Evolutionary conservation across 345 rosid genomes (phyloP).

Genomic region (Pseudoturritis turrita): DNA sequence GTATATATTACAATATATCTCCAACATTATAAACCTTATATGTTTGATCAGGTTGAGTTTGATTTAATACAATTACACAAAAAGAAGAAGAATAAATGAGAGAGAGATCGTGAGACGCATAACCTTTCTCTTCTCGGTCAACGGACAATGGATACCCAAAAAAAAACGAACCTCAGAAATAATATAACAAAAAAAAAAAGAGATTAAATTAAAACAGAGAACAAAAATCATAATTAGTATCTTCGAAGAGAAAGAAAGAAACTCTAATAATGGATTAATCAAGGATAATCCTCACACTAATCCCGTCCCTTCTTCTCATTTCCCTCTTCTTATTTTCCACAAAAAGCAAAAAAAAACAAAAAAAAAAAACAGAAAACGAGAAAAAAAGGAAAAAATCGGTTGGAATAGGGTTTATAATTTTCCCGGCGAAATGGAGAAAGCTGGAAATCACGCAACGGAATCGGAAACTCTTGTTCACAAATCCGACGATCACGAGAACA

Average conservation of each 20-base stretch:
- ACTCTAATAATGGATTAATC: conserved; percentile 30
- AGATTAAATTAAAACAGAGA: background rate
- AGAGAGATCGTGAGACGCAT: conserved; percentile 35
- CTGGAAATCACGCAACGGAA: conserved; percentile 23
- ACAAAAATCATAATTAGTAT: conserved; percentile 25
- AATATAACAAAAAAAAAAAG: background rate
- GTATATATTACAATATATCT: background rate
- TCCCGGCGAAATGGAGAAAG: conserved; percentile 38
- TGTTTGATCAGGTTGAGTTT: background rate
- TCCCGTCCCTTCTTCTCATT: conserved; percentile 12
- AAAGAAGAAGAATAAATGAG: background rate
- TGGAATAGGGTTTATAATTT: conserved; percentile 15
- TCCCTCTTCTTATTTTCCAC: background rate
- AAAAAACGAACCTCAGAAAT: conserved; percentile 17
- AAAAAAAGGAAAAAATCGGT: background rate
- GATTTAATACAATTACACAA: background rate
- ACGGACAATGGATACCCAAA: conserved; percentile 20
- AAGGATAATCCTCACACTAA: conserved; percentile 16
- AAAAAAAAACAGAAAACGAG: background rate
- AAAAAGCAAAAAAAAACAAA: background rate
- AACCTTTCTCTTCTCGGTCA: conserved; percentile 14
- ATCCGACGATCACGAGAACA: conserved; percentile 4
- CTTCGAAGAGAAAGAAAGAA: background rate
- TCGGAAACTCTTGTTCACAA: background rate
- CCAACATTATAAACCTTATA: background rate